Percentiles rank a stretch among this genome's conserved stretches.
Evolutionary conservation across 225 moss, liverwort and hornwort species (phyloP).

Genomic region (Thuidium tamariscinum): DNA sequence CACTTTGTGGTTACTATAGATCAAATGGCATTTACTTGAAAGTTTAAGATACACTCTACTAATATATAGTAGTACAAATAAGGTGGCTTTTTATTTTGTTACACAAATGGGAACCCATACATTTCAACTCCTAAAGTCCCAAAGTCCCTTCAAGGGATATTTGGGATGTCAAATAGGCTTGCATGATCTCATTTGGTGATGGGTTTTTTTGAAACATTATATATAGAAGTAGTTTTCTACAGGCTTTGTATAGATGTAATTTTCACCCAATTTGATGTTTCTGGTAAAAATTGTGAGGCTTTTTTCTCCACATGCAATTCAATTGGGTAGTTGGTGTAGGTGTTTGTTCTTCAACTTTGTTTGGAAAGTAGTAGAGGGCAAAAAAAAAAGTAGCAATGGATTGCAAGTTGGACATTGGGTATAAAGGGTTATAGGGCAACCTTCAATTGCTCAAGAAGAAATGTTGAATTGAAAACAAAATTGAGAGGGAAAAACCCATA

Average conservation of each 20-base stretch:
- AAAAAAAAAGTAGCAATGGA: no score
- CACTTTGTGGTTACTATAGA: neutral
- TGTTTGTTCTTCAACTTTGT: neutral
- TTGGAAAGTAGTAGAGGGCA: no score
- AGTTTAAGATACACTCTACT: neutral
- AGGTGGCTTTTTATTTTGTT: no score
- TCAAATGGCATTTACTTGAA: neutral
- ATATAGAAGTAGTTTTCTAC: neutral
- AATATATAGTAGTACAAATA: neutral
- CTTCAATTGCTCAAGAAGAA: accelerated
- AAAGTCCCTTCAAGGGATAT: accelerated
- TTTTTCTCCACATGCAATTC: accelerated
- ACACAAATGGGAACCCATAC: neutral
- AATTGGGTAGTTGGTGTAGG: accelerated
- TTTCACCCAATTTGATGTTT: accelerated
- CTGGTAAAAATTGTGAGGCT: accelerated
- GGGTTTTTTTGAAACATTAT: neutral
- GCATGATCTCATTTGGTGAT: neutral
- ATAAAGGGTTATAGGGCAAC: accelerated
- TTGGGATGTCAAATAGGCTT: neutral
- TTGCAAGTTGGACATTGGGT: accelerated
- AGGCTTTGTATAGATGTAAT: accelerated
- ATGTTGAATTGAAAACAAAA: accelerated
- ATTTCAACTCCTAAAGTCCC: neutral
- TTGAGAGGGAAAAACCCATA: no score